Conservation (phyloP, 1,284 basidiomycete species). For the Moesziomyces parantarcticus region DNA sequence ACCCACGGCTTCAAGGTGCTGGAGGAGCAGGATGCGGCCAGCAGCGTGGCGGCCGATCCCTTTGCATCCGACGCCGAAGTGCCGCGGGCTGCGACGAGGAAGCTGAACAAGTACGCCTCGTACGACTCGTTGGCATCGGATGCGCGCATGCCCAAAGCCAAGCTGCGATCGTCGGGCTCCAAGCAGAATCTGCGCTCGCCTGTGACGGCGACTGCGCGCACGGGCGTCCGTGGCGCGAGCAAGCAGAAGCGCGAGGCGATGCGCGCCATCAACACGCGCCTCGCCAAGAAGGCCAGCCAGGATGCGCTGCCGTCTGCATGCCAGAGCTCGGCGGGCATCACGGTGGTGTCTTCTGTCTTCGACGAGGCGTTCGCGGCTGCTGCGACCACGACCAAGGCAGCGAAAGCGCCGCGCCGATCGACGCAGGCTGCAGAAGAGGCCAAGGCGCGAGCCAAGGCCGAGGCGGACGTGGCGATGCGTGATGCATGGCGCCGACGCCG, state of each 20-base stretch:
- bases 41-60: conserved; percentile 17
- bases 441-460: conserved; percentile 25
- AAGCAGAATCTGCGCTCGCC: conserved; percentile 14
- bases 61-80: conserved; percentile 31
- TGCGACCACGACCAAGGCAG: background rate
- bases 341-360: conserved; percentile 36
- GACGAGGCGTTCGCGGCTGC: conserved; percentile 30
- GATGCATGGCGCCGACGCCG: conserved; percentile 31
- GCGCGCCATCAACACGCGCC: conserved; percentile 6
- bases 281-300: conserved; percentile 7
- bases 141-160: conserved; percentile 4
- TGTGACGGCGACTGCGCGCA: background rate
- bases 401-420: background rate
- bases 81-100: conserved; percentile 3
- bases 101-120: conserved; percentile 6
- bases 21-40: conserved; percentile 22
- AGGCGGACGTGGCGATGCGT: conserved; percentile 26
- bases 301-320: conserved; percentile 16
- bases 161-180: conserved; percentile 31
- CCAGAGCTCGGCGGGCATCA: conserved; percentile 35
- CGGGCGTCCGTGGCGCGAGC: conserved; percentile 7
- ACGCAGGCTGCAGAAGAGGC: conserved; percentile 7
- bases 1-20: conserved; percentile 36
- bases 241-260: conserved; percentile 24
- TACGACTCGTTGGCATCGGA: conserved; percentile 14